A percentile compares a stretch with the other conserved stretches of the same genome.
phyloP scores from a whole-genome alignment of 2,329 filamentous ascomycete genomes.

The Talaromyces amestolkiae region DNA sequence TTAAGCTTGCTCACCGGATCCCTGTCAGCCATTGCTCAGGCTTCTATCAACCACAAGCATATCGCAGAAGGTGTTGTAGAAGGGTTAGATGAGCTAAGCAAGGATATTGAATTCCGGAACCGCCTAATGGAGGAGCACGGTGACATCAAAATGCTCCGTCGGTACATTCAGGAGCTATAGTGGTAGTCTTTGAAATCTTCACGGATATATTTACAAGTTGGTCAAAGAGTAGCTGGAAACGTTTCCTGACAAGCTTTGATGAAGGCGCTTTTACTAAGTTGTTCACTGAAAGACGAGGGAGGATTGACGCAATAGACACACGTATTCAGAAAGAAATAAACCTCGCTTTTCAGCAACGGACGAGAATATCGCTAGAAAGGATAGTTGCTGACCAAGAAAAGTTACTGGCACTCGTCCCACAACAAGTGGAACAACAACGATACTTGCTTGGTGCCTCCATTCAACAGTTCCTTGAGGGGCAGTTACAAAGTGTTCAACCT shows the following conservation, averaged over 20 bases:
- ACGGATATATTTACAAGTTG: conserved; percentile 14
- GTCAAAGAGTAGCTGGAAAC: conserved; percentile 11
- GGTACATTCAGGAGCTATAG: conserved; percentile 12
- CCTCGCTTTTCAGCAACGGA: neutral
- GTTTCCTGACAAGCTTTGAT: neutral
- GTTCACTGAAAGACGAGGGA: neutral
- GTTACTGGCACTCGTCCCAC: neutral
- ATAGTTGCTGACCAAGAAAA: neutral
- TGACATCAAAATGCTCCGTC: conserved; percentile 2
- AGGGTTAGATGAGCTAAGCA: conserved; percentile 2
- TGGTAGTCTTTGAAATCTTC: conserved; percentile 8
- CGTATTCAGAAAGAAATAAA: neutral
- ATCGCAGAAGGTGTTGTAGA: conserved; percentile 9
- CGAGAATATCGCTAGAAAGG: neutral
- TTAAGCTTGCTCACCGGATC: neutral
- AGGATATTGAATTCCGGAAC: neutral
- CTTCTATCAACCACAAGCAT: conserved; percentile 11
- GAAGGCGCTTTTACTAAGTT: conserved; percentile 5
- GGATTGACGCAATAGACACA: neutral
- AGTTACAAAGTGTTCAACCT: neutral
- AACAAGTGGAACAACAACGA: neutral
- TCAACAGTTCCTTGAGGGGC: neutral
- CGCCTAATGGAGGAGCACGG: conserved; percentile 1
- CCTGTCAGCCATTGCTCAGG: conserved; percentile 8
- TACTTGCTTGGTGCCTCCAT: neutral